A percentile compares a stretch with the other conserved stretches of the same genome.
These are phyloP conservation scores for Mortierella sp. DNA, from an alignment of 371 early-diverging fungal species.

Conservation along the genomic window DNA sequence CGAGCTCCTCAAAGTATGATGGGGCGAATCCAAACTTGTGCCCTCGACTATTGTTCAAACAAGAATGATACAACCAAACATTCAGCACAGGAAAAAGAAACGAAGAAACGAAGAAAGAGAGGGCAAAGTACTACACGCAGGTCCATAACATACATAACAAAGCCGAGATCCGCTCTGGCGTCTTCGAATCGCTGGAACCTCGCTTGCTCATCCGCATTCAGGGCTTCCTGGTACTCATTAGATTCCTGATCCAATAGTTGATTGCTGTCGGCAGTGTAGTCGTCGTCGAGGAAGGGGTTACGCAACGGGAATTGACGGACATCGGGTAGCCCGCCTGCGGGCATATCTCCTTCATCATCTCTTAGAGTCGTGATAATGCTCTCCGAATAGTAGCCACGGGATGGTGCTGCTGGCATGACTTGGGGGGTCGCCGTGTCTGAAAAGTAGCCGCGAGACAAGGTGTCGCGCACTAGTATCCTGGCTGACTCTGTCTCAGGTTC, in stretches of 20 bases:
- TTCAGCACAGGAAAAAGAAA: background rate
- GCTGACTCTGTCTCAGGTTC: too few species aligned
- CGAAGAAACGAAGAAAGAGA: background rate
- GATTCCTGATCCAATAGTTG: background rate
- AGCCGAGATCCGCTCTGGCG: conserved; percentile 8
- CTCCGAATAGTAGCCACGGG: conserved; percentile 16
- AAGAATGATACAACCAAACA: background rate
- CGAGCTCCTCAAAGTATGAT: conserved; percentile 5
- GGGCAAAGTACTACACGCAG: background rate
- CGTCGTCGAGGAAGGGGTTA: background rate
- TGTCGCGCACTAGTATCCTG: too few species aligned
- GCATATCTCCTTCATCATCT: too few species aligned
- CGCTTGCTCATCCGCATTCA: too few species aligned
- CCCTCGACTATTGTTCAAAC: conserved; percentile 4
- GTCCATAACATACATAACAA: conserved; percentile 6
- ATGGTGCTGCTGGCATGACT: too few species aligned
- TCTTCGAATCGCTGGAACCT: background rate
- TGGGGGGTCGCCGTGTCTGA: too few species aligned
- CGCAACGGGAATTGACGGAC: background rate
- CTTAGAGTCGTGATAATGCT: too few species aligned
- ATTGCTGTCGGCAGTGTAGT: background rate
- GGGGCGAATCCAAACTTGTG: conserved; percentile 9
- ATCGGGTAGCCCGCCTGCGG: background rate
- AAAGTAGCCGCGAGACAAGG: too few species aligned
- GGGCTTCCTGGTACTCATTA: too few species aligned